phyloP scores from a whole-genome alignment of 2,329 filamentous ascomycete genomes.

The Paecilomyces formosus region DNA sequence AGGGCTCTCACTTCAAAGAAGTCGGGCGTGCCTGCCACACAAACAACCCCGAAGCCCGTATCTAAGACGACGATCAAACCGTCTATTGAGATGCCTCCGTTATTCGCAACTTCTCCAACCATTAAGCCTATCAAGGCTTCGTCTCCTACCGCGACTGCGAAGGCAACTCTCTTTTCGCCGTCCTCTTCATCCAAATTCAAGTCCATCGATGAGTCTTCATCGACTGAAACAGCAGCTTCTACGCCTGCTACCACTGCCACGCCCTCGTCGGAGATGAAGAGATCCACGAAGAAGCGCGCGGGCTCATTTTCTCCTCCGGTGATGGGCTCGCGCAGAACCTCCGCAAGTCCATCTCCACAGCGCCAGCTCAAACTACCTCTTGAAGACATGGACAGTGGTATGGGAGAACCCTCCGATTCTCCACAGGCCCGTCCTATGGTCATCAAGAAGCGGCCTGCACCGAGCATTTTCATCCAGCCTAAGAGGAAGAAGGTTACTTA shows the following conservation, averaged over 20 bases:
- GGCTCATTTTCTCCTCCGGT: neutral
- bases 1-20: constrained; percentile 22
- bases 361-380: neutral
- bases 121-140: neutral
- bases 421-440: constrained; percentile 13
- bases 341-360: neutral
- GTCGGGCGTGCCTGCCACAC: constrained; percentile 4
- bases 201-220: neutral
- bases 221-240: neutral
- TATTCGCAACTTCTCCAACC: neutral
- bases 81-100: neutral
- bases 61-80: neutral
- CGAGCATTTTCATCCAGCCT: constrained; percentile 16
- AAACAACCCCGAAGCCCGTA: neutral
- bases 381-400: neutral
- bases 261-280: neutral
- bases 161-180: neutral
- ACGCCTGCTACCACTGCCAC: neutral
- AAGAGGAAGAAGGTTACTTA: constrained; percentile 7
- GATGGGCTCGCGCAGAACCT: neutral
- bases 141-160: neutral
- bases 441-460: constrained; percentile 22
- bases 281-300: neutral
- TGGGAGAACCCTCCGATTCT: constrained; percentile 4
- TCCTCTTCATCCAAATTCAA: neutral